Conservation (phyloP, 176 grass and related monocot species). For the Triticum monococcum region DNA sequence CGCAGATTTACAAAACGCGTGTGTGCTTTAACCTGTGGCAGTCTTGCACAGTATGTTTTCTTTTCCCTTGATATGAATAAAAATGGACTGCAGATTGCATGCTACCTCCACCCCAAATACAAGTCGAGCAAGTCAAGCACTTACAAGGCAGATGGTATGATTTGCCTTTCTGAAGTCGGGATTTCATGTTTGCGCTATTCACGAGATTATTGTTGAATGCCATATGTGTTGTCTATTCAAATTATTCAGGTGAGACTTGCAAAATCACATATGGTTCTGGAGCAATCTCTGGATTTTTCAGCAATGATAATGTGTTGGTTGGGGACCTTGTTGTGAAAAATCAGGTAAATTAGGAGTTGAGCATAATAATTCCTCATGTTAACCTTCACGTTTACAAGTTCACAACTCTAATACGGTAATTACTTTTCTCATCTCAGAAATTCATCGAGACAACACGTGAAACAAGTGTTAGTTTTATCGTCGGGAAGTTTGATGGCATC, state of each 20-base stretch:
- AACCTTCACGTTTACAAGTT: not conserved
- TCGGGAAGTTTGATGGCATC: slow-evolving; percentile 93
- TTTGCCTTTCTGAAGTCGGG: not conserved
- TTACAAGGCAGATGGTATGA: slow-evolving; percentile 66
- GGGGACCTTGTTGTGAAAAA: slow-evolving; percentile 71
- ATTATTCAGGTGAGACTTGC: slow-evolving; percentile 62
- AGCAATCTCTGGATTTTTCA: slow-evolving; percentile 84
- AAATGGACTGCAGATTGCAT: slow-evolving; percentile 60
- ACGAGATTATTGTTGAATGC: not conserved
- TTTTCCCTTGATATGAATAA: not conserved
- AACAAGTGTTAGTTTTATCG: slow-evolving; percentile 54
- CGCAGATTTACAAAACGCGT: not conserved
- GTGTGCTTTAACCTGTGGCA: not conserved
- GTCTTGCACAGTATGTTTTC: not conserved
- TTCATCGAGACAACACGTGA: slow-evolving; percentile 88
- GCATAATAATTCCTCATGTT: not conserved
- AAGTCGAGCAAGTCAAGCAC: slow-evolving; percentile 67
- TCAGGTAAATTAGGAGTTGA: slow-evolving; percentile 38
- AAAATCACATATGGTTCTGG: slow-evolving; percentile 90
- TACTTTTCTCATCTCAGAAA: slow-evolving; percentile 41
- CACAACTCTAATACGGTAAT: not conserved
- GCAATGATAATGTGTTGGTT: slow-evolving; percentile 71
- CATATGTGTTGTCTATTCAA: not conserved
- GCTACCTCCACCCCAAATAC: slow-evolving; percentile 78
- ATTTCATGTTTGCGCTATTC: not conserved